A percentile compares a stretch with the other conserved stretches of the same genome.
phyloP scores from a whole-genome alignment of 805 yeast species.

The Pichia sporocuriosa region DNA sequence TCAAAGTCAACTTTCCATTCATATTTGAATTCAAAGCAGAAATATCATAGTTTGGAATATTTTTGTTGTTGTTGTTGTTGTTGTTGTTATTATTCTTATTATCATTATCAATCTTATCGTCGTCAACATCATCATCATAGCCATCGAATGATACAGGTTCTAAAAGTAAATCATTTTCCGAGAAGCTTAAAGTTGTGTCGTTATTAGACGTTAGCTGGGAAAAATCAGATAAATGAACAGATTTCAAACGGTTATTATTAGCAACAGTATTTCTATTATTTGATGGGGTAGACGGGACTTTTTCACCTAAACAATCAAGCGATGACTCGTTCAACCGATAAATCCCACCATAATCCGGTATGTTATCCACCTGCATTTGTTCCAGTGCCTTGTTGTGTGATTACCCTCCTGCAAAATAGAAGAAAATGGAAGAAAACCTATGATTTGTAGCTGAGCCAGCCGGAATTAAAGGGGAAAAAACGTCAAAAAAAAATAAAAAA shows the following conservation, averaged over 20 bases:
- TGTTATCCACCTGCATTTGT: too few species aligned
- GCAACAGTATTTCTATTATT: too few species aligned
- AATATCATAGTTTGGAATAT: background rate
- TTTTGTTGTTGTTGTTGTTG: background rate
- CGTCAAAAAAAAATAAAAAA: background rate
- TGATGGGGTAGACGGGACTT: too few species aligned
- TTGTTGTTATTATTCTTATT: background rate
- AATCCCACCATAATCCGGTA: too few species aligned
- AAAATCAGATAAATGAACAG: conserved; percentile 3
- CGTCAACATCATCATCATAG: too few species aligned
- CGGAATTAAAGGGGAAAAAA: too few species aligned
- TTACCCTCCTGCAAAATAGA: too few species aligned
- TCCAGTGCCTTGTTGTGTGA: too few species aligned
- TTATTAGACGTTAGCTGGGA: conserved; percentile 3
- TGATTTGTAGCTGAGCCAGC: too few species aligned
- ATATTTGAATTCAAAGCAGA: background rate
- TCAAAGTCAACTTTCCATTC: background rate
- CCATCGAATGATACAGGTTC: conserved; percentile 2
- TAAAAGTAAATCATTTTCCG: conserved; percentile 3
- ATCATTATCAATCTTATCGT: background rate
- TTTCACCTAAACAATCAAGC: too few species aligned
- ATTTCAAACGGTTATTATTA: background rate
- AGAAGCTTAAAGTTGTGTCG: conserved; percentile 4
- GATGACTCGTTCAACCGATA: too few species aligned
- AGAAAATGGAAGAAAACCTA: too few species aligned